Conservation (phyloP, 2,329 filamentous ascomycete genomes). For the Chrysosporium queenslandicum region DNA sequence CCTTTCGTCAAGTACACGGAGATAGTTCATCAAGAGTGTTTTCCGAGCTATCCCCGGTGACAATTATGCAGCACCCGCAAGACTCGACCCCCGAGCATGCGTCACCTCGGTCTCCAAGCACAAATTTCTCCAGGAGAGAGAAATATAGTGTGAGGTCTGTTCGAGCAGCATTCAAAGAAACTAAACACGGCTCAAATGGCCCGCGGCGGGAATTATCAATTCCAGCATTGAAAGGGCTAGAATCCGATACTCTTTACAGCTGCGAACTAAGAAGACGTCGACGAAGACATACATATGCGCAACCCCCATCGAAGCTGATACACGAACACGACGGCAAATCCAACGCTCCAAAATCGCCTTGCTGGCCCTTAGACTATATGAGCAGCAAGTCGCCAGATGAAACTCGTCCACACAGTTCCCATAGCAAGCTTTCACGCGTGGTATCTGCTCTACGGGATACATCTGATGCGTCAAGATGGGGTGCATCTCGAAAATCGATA, state of each 20-base stretch:
- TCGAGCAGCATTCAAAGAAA: slow-evolving; percentile 24
- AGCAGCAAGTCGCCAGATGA: slow-evolving; percentile 2
- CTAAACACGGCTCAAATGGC: slow-evolving; percentile 21
- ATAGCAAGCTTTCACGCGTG: slow-evolving; percentile 12
- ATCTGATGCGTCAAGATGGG: slow-evolving; percentile 8
- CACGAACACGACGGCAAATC: slow-evolving; percentile 13
- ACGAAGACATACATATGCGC: slow-evolving; percentile 35
- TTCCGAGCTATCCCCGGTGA: slow-evolving; percentile 3
- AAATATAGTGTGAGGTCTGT: slow-evolving; percentile 26
- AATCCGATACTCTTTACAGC: not conserved
- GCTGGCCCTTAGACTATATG: not conserved
- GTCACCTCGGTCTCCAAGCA: slow-evolving; percentile 17
- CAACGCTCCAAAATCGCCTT: not conserved
- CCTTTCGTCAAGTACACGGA: slow-evolving; percentile 25
- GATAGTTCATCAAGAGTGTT: slow-evolving; percentile 6
- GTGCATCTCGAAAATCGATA: not conserved
- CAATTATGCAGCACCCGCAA: not conserved
- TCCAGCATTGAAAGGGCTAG: slow-evolving; percentile 17
- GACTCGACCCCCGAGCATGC: slow-evolving; percentile 8
- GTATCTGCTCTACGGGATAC: slow-evolving; percentile 8
- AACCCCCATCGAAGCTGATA: slow-evolving; percentile 23
- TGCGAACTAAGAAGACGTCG: slow-evolving; percentile 16
- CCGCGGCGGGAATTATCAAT: slow-evolving; percentile 16
- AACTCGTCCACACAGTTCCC: slow-evolving; percentile 11
- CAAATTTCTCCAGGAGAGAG: slow-evolving; percentile 25